phyloP scores from a whole-genome alignment of 768 basidiomycete species.

The Suillus paluster region DNA sequence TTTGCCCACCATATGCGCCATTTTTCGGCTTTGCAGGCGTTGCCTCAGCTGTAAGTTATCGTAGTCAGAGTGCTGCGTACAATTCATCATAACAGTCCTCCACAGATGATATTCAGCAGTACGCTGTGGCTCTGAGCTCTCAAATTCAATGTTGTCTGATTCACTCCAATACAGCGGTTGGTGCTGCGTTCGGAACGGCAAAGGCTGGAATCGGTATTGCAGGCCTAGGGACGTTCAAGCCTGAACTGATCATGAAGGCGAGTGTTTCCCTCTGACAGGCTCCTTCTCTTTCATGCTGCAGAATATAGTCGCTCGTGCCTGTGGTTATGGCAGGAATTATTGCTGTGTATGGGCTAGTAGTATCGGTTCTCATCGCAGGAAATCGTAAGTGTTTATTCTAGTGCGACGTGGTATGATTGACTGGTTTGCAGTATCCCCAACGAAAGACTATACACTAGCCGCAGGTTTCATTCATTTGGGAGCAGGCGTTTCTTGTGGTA shows the following conservation, averaged over 20 bases:
- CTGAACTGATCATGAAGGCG: slow-evolving; percentile 99
- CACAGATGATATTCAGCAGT: slow-evolving; percentile 97
- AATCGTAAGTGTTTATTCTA: slow-evolving; percentile 43
- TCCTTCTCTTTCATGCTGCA: neutral
- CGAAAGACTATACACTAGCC: slow-evolving; percentile 76
- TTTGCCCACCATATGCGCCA: slow-evolving; percentile 92
- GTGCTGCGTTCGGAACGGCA: slow-evolving; percentile 95
- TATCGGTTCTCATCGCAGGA: slow-evolving; percentile 90
- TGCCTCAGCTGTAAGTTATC: slow-evolving; percentile 78
- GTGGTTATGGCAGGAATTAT: slow-evolving; percentile 99
- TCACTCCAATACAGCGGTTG: slow-evolving; percentile 65
- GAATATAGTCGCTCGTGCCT: slow-evolving; percentile 82
- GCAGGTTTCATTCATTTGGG: slow-evolving; percentile 92
- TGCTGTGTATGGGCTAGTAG: slow-evolving; percentile 95
- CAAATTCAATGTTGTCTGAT: slow-evolving; percentile 11
- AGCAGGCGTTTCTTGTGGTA: slow-evolving; percentile 88
- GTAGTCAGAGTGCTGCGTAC: neutral
- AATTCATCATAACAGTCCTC: slow-evolving; percentile 5
- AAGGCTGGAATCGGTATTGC: slow-evolving; percentile 98
- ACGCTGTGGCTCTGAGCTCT: slow-evolving; percentile 40
- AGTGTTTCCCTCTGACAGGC: slow-evolving; percentile 8
- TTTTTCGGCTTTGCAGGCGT: slow-evolving; percentile 99
- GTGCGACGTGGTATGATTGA: slow-evolving; percentile 16
- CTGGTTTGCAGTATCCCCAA: slow-evolving; percentile 55
- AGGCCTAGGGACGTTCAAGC: slow-evolving; percentile 90